Base-by-base conservation (phyloP, 257 asterid genomes). In the Solanum chmielewskii region DNA sequence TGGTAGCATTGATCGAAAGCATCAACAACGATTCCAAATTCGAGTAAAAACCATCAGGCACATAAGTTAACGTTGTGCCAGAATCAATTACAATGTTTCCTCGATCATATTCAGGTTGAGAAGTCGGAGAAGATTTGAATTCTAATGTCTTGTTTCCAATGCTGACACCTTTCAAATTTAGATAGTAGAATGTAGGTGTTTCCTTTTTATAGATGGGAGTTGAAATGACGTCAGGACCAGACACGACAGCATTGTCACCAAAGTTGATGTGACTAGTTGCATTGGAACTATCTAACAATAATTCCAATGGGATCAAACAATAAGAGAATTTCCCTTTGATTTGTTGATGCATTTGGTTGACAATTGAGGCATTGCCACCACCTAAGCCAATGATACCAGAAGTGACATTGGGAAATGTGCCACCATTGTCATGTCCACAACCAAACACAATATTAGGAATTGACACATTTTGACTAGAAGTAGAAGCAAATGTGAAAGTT, bases 61-160 rank as follows among this genome's bases (percentile, higher is more conserved):
- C 52, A n/a, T 76, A 2, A 0, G 92, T 90, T 11, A 92, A 27
- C 2, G 91, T 91, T 1, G 94, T 92, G 41, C 94, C 94, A 0
- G 94, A 90, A 83, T 93, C 94, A 20, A 93, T 91, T 21, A 93
- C 60, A 4, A 88, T 90, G 85, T 93, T 93, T 4, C 93, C 94
- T 29, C 71, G 15, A 25, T 5, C 87, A 60, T 87, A 4, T 25
- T 82, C 31, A 10, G 10, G 42, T 7, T 1, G 87, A 5, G 86
- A 3, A 39, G 3, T 7, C 0, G 3, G 15, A 8, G 68, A 16
- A 42, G 84, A 33, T 83, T 15, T 27, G 56, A 80, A 85, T 18
- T 41, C 69, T 3, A 90, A 2, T 7, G 42, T 52, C 6, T 14
- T 23, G 6, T 56, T 59, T 49, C 93, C 92, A 9, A 92, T 74